These are phyloP conservation scores for Helminthosporium solani DNA, from an alignment of 2,329 filamentous ascomycete genomes.

Conservation along the genomic window DNA sequence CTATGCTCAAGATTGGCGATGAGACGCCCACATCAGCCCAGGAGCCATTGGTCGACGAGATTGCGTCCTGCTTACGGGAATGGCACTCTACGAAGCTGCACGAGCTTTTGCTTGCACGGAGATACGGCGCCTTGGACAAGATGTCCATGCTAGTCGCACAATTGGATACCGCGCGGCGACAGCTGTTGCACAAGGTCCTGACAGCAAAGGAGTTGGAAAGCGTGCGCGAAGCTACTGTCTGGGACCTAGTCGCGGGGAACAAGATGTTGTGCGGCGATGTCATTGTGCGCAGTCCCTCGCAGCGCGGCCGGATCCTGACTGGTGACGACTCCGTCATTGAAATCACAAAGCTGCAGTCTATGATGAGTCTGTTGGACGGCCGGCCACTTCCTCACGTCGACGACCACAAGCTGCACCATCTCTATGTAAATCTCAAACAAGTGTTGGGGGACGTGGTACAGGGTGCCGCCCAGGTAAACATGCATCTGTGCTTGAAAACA, in stretches of 20 bases:
- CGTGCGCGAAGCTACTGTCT: conserved; percentile 86
- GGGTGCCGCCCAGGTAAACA: conserved; percentile 67
- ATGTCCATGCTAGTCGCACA: conserved; percentile 77
- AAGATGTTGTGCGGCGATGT: conserved; percentile 92
- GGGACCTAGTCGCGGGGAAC: conserved; percentile 92
- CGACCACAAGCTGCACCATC: conserved; percentile 73
- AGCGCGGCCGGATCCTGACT: conserved; percentile 81
- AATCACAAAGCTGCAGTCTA: conserved; percentile 84
- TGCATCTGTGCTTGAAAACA: conserved; percentile 74
- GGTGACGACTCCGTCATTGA: conserved; percentile 92
- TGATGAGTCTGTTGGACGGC: conserved; percentile 91
- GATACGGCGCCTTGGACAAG: conserved; percentile 78
- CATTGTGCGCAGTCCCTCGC: conserved; percentile 85
- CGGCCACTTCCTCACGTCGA: conserved; percentile 69
- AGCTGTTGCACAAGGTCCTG: conserved; percentile 91
- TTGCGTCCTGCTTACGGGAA: conserved; percentile 92
- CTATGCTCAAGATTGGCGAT: conserved; percentile 96
- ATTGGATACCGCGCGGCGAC: conserved; percentile 82
- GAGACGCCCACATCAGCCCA: conserved; percentile 87
- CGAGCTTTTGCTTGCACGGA: conserved; percentile 78
- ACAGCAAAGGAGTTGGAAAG: conserved; percentile 79
- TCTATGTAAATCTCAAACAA: conserved; percentile 80
- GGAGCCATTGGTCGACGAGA: conserved; percentile 94
- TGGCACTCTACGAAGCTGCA: conserved; percentile 98
- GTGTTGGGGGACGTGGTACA: conserved; percentile 77